Conservation (phyloP, 1,284 basidiomycete species). For the Ceratobasidium sp. region DNA sequence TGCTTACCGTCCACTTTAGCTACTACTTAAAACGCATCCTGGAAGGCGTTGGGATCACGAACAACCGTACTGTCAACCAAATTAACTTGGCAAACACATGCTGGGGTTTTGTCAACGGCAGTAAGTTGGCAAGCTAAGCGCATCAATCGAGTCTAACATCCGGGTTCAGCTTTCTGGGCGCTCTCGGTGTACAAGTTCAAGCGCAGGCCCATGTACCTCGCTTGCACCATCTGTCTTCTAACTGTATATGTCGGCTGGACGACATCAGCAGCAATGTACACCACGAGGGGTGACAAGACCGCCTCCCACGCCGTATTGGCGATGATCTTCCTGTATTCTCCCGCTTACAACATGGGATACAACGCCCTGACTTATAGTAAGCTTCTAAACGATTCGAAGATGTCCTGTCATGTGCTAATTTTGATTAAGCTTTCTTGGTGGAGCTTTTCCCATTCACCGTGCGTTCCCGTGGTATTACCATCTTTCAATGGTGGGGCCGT, state of each 20-base stretch:
- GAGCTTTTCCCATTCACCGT: constrained; percentile 61
- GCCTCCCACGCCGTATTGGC: constrained; percentile 41
- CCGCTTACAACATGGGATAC: constrained; percentile 58
- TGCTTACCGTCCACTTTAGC: constrained; percentile 44
- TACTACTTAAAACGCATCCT: constrained; percentile 58
- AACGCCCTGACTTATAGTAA: constrained; percentile 59
- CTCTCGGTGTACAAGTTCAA: constrained; percentile 57
- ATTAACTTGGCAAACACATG: constrained; percentile 62
- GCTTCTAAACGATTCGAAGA: constrained; percentile 38
- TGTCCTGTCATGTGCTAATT: constrained; percentile 2
- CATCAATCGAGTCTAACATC: not conserved
- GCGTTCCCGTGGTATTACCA: constrained; percentile 58
- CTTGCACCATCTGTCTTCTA: constrained; percentile 58
- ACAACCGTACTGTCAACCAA: constrained; percentile 59
- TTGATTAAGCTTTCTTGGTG: constrained; percentile 55
- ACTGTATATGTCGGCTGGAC: constrained; percentile 62
- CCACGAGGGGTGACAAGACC: constrained; percentile 47
- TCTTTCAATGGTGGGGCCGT: constrained; percentile 61
- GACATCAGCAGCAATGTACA: constrained; percentile 58
- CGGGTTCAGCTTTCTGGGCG: constrained; percentile 50
- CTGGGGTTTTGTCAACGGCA: constrained; percentile 63
- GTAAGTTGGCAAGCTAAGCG: constrained; percentile 40
- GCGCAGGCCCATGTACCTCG: constrained; percentile 59
- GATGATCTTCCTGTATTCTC: constrained; percentile 61
- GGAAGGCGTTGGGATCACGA: constrained; percentile 56